A percentile compares a stretch with the other conserved stretches of the same genome.
Conservation (phyloP, 306 rosid species). For the Luffa acutangula region DNA sequence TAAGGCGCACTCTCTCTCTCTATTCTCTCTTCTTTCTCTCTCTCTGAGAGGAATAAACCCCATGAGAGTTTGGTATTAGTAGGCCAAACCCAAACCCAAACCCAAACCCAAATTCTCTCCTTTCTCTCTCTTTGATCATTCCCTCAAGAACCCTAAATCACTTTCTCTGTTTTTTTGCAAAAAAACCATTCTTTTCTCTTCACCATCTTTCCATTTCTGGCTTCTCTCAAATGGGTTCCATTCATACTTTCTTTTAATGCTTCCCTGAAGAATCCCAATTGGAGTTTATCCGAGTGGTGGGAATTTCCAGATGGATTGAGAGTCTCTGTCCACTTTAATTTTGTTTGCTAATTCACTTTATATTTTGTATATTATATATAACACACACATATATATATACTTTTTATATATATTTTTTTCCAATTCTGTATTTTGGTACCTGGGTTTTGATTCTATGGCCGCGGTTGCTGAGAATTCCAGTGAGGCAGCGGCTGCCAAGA, state of each 20-base stretch:
- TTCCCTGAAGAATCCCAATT: constrained; percentile 11
- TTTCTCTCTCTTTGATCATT: constrained; percentile 17
- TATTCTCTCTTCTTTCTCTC: neutral
- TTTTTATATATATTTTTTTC: neutral
- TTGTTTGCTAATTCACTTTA: neutral
- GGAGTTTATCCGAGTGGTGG: neutral
- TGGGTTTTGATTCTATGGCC: constrained; percentile 50
- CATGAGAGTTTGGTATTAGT: neutral
- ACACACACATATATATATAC: constrained; percentile 12
- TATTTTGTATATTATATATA: neutral
- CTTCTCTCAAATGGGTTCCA: neutral
- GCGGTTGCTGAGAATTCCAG: constrained; percentile 72
- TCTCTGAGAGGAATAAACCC: neutral
- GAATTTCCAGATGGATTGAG: neutral
- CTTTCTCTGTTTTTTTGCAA: neutral
- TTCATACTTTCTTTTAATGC: neutral
- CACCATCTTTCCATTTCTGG: neutral
- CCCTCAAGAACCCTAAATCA: constrained; percentile 31
- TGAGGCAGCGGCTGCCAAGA: constrained; percentile 58
- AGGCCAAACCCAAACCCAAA: constrained; percentile 16
- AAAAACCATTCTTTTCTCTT: neutral
- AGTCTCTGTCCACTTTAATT: neutral
- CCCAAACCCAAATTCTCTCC: constrained; percentile 21
- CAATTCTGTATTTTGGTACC: neutral
- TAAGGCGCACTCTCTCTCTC: constrained; percentile 11